Base-by-base conservation (phyloP, 495 filamentous ascomycete species). In the Penicillium coprophilum region DNA sequence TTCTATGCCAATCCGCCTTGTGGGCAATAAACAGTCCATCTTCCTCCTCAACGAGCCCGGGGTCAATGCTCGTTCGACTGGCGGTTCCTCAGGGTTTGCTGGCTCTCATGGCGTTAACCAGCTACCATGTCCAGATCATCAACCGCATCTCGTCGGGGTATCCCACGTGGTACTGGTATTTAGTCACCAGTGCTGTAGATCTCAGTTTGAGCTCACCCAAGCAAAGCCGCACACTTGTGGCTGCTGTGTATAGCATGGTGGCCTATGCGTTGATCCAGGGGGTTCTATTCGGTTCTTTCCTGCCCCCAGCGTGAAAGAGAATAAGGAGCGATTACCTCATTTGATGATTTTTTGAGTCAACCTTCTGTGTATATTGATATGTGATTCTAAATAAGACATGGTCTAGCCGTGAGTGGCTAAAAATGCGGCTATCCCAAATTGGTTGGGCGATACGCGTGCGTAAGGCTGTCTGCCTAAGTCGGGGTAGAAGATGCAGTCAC, bases 41-140 rank as follows among this genome's bases (percentile, higher is more conserved):
- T 17, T 31, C 56, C 6, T 70, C 61, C 0, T 39, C 63, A 24
- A 51, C 62, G 72, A 54, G 68, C 80, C 57, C 77, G 59, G 54
- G 64, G 9, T 82, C 83, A 10, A 75, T 94, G 53, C 63, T 76
- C 2, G 59, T 61, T n/a, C 72, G 71, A 11, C 63, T 82, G 6
- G 89, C 91, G 10, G 69, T 87, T 23, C 80, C 83, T 2, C 92
- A 97, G 69, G 69, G 91, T 2, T 36, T 92, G 3, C 73, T 98
- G 30, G 85, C 87, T 0, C 57, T 82, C 11, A 69, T 92, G 60
- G 89, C 90, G 8, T 62, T 92, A 24, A 88, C 86, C 9, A 88
- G 71, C 46, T 95, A 93, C 60, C 94, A 98, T 60, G 88, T 96
- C 12, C 94, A 98, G 70, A 95, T 97, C 55, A 87, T 97, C 58